Percentiles rank a stretch among this genome's conserved stretches.
phyloP scores from a whole-genome alignment of 2,329 filamentous ascomycete genomes.

The Stachybotrys echinatus region DNA sequence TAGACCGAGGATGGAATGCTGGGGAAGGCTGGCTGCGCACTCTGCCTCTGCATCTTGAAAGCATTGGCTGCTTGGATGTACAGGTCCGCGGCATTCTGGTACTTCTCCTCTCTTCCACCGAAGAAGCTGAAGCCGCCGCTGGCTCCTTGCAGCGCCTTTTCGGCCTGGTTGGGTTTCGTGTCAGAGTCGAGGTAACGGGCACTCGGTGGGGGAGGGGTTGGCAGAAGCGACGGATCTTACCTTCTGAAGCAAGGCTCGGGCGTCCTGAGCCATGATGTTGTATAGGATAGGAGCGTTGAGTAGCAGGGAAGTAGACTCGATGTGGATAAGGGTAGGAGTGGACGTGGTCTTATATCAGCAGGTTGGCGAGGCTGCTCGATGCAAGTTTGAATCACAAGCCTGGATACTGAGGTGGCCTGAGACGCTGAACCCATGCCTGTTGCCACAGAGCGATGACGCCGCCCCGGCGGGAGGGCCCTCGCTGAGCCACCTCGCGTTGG shows the following conservation, averaged over 20 bases:
- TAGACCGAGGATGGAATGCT: slow-evolving; percentile 1
- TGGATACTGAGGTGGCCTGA: not conserved
- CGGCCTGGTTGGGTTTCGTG: slow-evolving; percentile 56
- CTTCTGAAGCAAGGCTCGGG: slow-evolving; percentile 73
- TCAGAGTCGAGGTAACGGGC: slow-evolving; percentile 5
- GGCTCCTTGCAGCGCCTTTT: slow-evolving; percentile 73
- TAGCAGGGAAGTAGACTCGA: too few relatives aligned
- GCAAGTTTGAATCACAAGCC: not conserved
- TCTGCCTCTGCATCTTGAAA: slow-evolving; percentile 81
- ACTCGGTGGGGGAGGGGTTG: slow-evolving; percentile 13
- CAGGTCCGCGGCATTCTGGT: slow-evolving; percentile 80
- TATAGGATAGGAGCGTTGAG: too few relatives aligned
- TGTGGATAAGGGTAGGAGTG: not conserved
- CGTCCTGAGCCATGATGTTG: slow-evolving; percentile 70
- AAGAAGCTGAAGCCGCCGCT: slow-evolving; percentile 84
- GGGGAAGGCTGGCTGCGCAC: slow-evolving; percentile 40
- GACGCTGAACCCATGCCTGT: not conserved
- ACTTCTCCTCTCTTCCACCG: slow-evolving; percentile 80
- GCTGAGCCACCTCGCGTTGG: not conserved
- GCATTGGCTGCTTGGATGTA: slow-evolving; percentile 88
- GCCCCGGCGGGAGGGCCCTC: not conserved
- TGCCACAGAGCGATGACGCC: not conserved
- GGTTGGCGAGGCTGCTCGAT: not conserved
- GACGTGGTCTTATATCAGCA: too few relatives aligned
- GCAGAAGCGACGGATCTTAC: slow-evolving; percentile 38